phyloP scores from a whole-genome alignment of 495 filamentous ascomycete species.

The Apiosordaria backusii region DNA sequence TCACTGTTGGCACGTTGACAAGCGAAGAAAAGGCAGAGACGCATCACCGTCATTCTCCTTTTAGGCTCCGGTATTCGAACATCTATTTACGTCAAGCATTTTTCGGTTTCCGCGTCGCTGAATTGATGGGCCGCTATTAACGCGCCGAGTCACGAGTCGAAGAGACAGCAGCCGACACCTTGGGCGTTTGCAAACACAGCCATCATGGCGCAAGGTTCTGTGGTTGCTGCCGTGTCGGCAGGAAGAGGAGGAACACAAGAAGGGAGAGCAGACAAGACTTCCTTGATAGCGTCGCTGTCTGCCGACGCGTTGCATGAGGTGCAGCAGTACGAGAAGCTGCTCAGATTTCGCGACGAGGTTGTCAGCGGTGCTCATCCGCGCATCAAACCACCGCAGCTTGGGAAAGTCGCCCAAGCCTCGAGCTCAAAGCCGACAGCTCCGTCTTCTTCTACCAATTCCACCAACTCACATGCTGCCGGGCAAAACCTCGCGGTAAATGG shows the following conservation, averaged over 20 bases:
- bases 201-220: conserved; percentile 25
- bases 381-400: conserved; percentile 43
- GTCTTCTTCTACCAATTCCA: conserved; percentile 25
- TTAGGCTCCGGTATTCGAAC: not conserved
- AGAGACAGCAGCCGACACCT: no score
- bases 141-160: not conserved
- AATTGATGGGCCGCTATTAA: conserved; percentile 12
- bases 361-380: conserved; percentile 32
- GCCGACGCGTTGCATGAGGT: conserved; percentile 26
- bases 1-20: not conserved
- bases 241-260: conserved; percentile 4
- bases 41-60: not conserved
- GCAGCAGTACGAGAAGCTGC: conserved; percentile 34
- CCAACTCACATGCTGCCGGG: conserved; percentile 16
- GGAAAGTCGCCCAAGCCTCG: conserved; percentile 40
- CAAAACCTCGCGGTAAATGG: conserved; percentile 20
- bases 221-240: conserved; percentile 14
- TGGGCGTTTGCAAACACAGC: not conserved
- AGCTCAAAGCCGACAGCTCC: conserved; percentile 21
- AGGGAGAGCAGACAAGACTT: conserved; percentile 6
- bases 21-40: not conserved
- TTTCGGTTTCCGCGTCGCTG: conserved; percentile 5
- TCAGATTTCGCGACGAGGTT: conserved; percentile 38
- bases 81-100: not conserved
- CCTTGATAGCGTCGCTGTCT: conserved; percentile 23